Evolutionary conservation across 139 green algal genomes (phyloP).

Genomic region (Auxenochlorella protothecoides): DNA sequence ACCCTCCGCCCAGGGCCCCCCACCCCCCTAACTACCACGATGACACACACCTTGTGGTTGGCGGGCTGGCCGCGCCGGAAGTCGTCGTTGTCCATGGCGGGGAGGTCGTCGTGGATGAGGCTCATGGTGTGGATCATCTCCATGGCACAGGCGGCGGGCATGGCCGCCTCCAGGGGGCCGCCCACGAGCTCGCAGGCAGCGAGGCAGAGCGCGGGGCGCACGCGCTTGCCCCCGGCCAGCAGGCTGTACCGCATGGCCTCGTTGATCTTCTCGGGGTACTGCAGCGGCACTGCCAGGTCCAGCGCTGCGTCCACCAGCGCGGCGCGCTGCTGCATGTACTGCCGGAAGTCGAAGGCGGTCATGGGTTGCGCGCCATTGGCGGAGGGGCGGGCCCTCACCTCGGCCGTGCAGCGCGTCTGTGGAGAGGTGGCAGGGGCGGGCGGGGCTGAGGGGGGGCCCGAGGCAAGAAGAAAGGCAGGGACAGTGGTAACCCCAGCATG

Average conservation of each 20-base stretch:
- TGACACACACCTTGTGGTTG: slow-evolving; percentile 75
- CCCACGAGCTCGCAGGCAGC: slow-evolving; percentile 93
- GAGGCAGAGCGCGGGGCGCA: slow-evolving; percentile 87
- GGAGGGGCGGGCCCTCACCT: slow-evolving; percentile 5
- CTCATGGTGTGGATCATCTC: slow-evolving; percentile 99
- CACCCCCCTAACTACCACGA: too few species aligned
- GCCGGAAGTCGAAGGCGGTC: slow-evolving; percentile 64
- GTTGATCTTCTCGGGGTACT: slow-evolving; percentile 81
- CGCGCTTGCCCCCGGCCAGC: slow-evolving; percentile 89
- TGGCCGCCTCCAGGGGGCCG: slow-evolving; percentile 54
- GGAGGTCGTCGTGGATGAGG: slow-evolving; percentile 75
- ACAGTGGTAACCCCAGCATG: too few species aligned
- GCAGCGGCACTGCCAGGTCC: slow-evolving; percentile 59
- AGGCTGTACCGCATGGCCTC: slow-evolving; percentile 95
- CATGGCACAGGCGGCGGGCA: slow-evolving; percentile 91
- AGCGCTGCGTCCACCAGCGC: slow-evolving; percentile 68
- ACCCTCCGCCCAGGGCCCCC: too few species aligned
- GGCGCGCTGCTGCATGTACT: slow-evolving; percentile 70
- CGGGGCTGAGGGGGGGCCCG: too few species aligned
- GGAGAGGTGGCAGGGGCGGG: slow-evolving; percentile 1
- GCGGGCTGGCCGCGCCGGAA: slow-evolving; percentile 87
- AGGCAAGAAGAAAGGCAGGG: too few species aligned
- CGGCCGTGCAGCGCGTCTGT: slow-evolving; percentile 11
- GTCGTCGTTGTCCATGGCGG: slow-evolving; percentile 98
- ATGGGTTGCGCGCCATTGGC: background rate